Evolutionary conservation across 169 alveolate genomes (phyloP), one percentile per base, ranked within the genome.

Genomic region (Cryptosporidium baileyi): DNA sequence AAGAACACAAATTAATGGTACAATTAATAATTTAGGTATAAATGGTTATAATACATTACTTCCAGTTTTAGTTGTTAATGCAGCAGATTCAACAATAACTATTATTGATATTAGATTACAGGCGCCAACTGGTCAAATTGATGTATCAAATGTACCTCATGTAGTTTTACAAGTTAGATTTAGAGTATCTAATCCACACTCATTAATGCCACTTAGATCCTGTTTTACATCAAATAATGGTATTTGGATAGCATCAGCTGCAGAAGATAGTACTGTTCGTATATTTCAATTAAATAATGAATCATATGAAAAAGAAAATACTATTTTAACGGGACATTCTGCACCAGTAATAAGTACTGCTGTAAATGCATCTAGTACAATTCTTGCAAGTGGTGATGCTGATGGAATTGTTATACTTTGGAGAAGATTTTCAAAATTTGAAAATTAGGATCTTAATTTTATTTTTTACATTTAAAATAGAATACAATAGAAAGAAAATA

Each of bases 321-420:
- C 41, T 22, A 45, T 38, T 2, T 47, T 74, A 24, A 32, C 61
- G 13, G 67, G 85, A 2, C 85, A 74, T 41, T 54, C 65, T 9
- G 94, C 94, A 5, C 96, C 95, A 1, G 95, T 93, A 28, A 93
- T 93, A 80, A 90, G 95, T 22, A 94, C 92, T 8, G 95, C 93
- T 2, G 96, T 93, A 19, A 93, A 93, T 89, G 90, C 82, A 43
- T 82, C 82, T 38, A 94, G 92, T 67, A 93, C 96, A n/a, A 38
- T 93, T 2, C 47, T 93, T 67, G 94, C 92, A 15, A 90, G 95
- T 11, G 90, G 94, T 11, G 96, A 93, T 80, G 90, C 96, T 15
- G 92, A 91, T 61, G 96, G 96, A 38, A 80, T 89, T 43, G 89
- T 93, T n/a, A 95, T 92, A 36, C 67, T 93, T 41, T 93, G 96